A percentile compares a stretch with the other conserved stretches of the same genome.
Evolutionary conservation across 176 grass and related monocot genomes (phyloP).

Genomic region (Tillandsia fasciculata): DNA sequence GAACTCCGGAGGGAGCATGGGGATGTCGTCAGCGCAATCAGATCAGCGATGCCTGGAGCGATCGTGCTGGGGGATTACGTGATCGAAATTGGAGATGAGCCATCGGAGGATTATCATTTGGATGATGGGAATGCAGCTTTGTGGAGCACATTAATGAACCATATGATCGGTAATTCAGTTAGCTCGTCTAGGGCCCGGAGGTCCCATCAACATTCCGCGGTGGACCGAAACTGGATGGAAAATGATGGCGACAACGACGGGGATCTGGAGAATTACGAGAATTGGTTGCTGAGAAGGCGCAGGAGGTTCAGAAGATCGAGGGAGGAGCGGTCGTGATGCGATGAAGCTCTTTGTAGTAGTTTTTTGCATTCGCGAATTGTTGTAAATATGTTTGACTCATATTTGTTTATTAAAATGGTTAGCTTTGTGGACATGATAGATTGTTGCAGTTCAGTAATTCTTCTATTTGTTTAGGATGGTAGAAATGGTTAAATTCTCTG

Average conservation of each 20-base stretch:
- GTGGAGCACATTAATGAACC: slow-evolving; percentile 13
- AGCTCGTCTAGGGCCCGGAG: slow-evolving; percentile 16
- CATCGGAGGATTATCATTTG: background rate
- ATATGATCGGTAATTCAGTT: slow-evolving; percentile 6
- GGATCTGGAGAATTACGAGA: background rate
- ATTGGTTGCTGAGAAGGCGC: slow-evolving; percentile 1
- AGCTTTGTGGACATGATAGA: no score
- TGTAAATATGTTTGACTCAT: no score
- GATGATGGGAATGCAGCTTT: slow-evolving; percentile 3
- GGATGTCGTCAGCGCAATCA: slow-evolving; percentile 28
- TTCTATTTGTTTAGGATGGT: no score
- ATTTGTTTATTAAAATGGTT: no score
- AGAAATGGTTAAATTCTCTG: no score
- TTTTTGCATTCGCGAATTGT: no score
- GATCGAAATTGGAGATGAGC: slow-evolving; percentile 4
- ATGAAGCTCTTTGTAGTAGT: no score
- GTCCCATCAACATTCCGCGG: background rate
- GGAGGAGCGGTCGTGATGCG: no score
- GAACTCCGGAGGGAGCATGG: slow-evolving; percentile 30
- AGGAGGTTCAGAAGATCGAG: slow-evolving; percentile 4
- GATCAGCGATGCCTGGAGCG: slow-evolving; percentile 17
- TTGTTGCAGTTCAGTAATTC: no score
- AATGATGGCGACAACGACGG: background rate
- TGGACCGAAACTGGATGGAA: background rate
- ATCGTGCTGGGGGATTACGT: slow-evolving; percentile 10